Evolutionary conservation across 192 early-diverging fungal genomes (phyloP).

Genomic region (Phycomyces nitens): DNA sequence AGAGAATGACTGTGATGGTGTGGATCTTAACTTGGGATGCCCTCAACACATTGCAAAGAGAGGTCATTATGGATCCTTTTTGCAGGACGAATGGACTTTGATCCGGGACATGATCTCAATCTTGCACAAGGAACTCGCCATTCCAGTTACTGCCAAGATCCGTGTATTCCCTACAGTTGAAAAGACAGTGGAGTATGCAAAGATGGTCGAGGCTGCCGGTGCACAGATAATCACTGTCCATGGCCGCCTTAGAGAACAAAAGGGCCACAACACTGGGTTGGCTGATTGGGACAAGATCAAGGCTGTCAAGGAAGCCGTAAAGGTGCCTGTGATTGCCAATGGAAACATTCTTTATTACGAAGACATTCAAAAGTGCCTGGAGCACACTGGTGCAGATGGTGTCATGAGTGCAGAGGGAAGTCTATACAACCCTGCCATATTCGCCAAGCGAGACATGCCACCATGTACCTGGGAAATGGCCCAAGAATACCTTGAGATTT

Average conservation of each 20-base stretch:
- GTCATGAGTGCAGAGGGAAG: constrained; percentile 92
- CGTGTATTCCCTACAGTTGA: constrained; percentile 85
- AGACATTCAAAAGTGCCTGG: constrained; percentile 81
- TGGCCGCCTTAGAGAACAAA: constrained; percentile 93
- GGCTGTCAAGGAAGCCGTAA: constrained; percentile 75
- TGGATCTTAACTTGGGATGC: constrained; percentile 95
- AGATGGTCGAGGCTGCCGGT: constrained; percentile 92
- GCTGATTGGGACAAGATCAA: constrained; percentile 95
- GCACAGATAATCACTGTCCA: constrained; percentile 92
- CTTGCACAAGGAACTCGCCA: constrained; percentile 73
- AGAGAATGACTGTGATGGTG: constrained; percentile 82
- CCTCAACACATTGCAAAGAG: constrained; percentile 91
- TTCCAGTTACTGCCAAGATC: constrained; percentile 97
- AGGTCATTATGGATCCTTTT: constrained; percentile 89
- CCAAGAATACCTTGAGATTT: constrained; percentile 88
- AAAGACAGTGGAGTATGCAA: constrained; percentile 90
- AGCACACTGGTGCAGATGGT: constrained; percentile 84
- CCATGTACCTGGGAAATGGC: constrained; percentile 76
- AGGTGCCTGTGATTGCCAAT: constrained; percentile 93
- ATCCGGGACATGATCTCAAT: constrained; percentile 63
- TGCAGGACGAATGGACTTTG: constrained; percentile 94
- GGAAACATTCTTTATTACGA: constrained; percentile 96
- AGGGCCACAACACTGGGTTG: constrained; percentile 93
- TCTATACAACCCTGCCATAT: constrained; percentile 88
- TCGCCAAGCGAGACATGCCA: constrained; percentile 49